Base-by-base conservation (phyloP, 176 grass and related monocot species). In the Aegilops umbellulata region DNA sequence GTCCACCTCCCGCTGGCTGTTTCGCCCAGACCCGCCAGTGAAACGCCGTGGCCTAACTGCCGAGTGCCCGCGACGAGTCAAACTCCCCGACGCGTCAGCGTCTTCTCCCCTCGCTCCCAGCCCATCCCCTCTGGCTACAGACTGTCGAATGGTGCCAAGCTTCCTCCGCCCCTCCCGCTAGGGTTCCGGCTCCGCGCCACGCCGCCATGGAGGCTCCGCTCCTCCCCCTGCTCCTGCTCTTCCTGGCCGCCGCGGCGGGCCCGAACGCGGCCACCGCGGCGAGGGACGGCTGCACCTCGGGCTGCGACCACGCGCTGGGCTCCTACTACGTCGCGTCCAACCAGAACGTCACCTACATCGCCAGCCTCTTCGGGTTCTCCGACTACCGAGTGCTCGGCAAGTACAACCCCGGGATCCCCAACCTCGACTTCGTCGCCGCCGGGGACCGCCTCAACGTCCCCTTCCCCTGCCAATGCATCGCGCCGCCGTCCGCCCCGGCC, bases 281-380 rank as follows among this genome's bases (percentile, higher is more conserved):
- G 26, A 46, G 80, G 7, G 85, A 80, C 68, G 68, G 89, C 35
- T 84, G 81, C 85, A 16, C 1, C 32, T 0, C 0, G 20, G 35
- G 76, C 60, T 90, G 87, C 91, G 57, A 31, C 63, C 82, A 80
- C 65, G 91, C 95, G 24, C 89, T 95, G 0, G 95, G 35, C 9
- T 89, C 95, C 63, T 95, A 89, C 90, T 86, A 53, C 84, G 7
- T 96, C 63, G 1, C 4, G 20, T 2, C 2, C 32, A 8, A 74
- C 15, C 31, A 84, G 74, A 98, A 88, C 83, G 8, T 94, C 8
- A 87, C 83, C 79, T 83, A 87, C 80, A 91, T 99, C 85, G 46
- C 80, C 0, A 0, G 0, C 91, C 91, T 95, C 38, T 98, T 95
- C 85, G 7, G 2, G 10, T 30, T 81, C 77, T 0, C 0, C 15